Evolutionary conservation across 1,139 yeast species (phyloP), one percentile per base, ranked within the genome.

Genomic region (Candida labiduridarum): DNA sequence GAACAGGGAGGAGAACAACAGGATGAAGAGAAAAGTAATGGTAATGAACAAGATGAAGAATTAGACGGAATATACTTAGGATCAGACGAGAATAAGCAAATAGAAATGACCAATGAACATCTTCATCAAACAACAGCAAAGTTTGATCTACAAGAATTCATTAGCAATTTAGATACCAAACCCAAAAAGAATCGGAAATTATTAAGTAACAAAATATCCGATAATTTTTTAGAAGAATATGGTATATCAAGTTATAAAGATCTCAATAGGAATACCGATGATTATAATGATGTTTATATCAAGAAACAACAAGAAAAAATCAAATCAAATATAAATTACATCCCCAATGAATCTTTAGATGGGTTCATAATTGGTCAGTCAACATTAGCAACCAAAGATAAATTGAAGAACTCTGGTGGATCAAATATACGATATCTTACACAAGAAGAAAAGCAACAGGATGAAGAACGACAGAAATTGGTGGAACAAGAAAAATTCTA

Each of bases 51-150:
- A 12, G 59, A 49, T 11, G 63, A 56, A 10, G 58, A 53, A 36
- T 9, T 50, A 2, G 74, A 71, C 49, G 79, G 79, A 1, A 74
- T 75, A 16, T 75, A 72, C 55, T 59, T 75, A 38, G 80, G 79
- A 4, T 54, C 62, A 2, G 55, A 51, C 39, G 56, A 55, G 33
- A 52, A 52, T 41, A 19, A 47, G 25, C 48, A 50, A 10, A 51
- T 49, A 18, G 51, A 50, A 14, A 57, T 54, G 8, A 44, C 40
- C 1, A 14, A 35, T 14, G 40, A 34, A 10, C 18, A 19, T 22
- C n/a, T n/a, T n/a, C 22, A 19, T 3, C 15, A 34, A 14, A 47
- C 45, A 30, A 40, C 47, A 14, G 46, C 47, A 34, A 49, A 55
- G 45, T 51, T 59, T 15, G 61, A 62, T 35, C 55, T 72, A 16